phyloP scores from a whole-genome alignment of 495 filamentous ascomycete genomes.

The Neurospora sp. region DNA sequence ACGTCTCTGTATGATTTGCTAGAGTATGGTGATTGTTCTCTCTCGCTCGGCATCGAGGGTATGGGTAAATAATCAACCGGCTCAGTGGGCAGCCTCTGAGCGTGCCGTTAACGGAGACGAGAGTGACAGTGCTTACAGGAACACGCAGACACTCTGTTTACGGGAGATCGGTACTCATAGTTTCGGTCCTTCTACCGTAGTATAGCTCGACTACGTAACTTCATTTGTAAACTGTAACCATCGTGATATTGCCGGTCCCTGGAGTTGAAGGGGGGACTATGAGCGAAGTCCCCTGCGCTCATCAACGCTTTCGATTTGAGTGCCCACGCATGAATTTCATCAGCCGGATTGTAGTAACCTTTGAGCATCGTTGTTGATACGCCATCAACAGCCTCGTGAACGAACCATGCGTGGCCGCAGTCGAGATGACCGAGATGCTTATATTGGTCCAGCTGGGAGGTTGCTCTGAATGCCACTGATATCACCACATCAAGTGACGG shows the following conservation, averaged over 20 bases:
- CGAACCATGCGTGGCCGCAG: not conserved
- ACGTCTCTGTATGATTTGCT: not conserved
- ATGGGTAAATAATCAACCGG: not conserved
- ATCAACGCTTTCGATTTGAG: not conserved
- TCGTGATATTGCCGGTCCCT: not conserved
- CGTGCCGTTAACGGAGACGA: not conserved
- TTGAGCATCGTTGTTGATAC: not conserved
- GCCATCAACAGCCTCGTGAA: not conserved
- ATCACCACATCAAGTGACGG: not conserved
- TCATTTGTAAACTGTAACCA: not conserved
- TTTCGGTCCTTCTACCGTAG: not conserved
- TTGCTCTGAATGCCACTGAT: not conserved
- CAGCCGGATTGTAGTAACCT: not conserved
- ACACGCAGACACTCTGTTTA: not conserved
- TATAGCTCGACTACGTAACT: not conserved
- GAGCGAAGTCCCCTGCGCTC: not conserved
- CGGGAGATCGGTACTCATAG: not conserved
- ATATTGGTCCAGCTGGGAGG: not conserved
- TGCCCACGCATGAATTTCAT: not conserved
- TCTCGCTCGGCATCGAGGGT: not conserved
- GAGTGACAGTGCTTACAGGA: not conserved
- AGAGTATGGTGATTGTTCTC: not conserved
- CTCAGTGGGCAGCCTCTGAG: not conserved
- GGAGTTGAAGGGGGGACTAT: not conserved
- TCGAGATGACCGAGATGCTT: not conserved